These are phyloP conservation scores for Penicillium sp. DNA, from an alignment of 2,329 filamentous ascomycete species.

Conservation along the genomic window DNA sequence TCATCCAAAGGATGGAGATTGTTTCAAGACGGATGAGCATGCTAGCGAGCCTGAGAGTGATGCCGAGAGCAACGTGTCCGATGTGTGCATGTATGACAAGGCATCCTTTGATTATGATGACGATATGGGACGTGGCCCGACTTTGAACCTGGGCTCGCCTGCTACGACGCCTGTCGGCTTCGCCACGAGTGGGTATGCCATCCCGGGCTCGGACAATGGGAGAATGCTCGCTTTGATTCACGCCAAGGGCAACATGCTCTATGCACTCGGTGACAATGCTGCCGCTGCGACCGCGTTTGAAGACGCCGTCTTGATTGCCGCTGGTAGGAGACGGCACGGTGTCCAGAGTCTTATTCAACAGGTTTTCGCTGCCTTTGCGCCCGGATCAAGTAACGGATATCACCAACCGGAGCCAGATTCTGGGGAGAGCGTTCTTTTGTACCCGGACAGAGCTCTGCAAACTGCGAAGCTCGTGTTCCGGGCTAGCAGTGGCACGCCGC, in stretches of 20 bases:
- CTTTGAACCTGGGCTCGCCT: slow-evolving; percentile 25
- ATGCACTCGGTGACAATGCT: slow-evolving; percentile 77
- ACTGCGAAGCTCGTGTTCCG: slow-evolving; percentile 83
- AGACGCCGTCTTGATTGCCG: slow-evolving; percentile 86
- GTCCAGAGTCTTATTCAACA: slow-evolving; percentile 76
- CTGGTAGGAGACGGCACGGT: slow-evolving; percentile 66
- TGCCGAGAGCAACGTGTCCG: slow-evolving; percentile 53
- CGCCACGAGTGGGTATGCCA: slow-evolving; percentile 77
- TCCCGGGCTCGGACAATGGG: slow-evolving; percentile 84
- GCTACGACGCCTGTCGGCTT: slow-evolving; percentile 52
- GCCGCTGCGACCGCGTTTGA: slow-evolving; percentile 87
- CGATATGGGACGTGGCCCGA: slow-evolving; percentile 32
- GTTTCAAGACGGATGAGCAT: slow-evolving; percentile 51
- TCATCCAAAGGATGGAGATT: slow-evolving; percentile 49
- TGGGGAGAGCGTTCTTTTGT: slow-evolving; percentile 69
- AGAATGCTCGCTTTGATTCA: slow-evolving; percentile 91
- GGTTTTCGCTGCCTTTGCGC: slow-evolving; percentile 69
- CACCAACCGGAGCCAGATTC: slow-evolving; percentile 34
- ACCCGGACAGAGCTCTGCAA: slow-evolving; percentile 77
- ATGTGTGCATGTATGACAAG: slow-evolving; percentile 54
- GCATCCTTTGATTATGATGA: slow-evolving; percentile 58
- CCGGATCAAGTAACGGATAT: slow-evolving; percentile 43
- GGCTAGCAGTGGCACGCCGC: slow-evolving; percentile 65
- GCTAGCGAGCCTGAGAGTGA: slow-evolving; percentile 62
- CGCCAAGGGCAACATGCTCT: slow-evolving; percentile 98